phyloP scores from a whole-genome alignment of 1,139 yeast species.

The Suhomyces maxii region DNA sequence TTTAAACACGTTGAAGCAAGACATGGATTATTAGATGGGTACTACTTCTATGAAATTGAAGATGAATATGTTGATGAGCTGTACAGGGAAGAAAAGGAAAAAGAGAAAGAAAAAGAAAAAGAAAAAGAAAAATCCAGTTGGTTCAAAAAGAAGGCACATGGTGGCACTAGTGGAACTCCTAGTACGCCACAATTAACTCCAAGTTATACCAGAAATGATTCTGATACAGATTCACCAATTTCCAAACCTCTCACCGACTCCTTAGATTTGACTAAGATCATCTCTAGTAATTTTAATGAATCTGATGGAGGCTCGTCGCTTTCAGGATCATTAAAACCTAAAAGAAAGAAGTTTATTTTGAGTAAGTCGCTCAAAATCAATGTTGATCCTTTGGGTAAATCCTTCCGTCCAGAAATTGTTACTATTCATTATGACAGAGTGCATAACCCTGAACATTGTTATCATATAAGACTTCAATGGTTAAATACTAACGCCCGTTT shows the following conservation, averaged over 20 bases:
- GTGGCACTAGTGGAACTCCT: slow-evolving; percentile 9
- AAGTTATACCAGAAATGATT: slow-evolving; percentile 23
- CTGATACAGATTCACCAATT: slow-evolving; percentile 36
- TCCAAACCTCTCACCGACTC: slow-evolving; percentile 19
- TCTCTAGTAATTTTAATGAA: slow-evolving; percentile 24
- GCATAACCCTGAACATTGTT: slow-evolving; percentile 94
- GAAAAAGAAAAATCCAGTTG: slow-evolving; percentile 21
- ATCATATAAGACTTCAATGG: slow-evolving; percentile 92
- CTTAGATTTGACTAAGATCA: slow-evolving; percentile 25
- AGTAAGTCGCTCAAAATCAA: slow-evolving; percentile 68
- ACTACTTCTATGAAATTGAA: slow-evolving; percentile 78
- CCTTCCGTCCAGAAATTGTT: slow-evolving; percentile 75
- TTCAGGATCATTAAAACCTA: slow-evolving; percentile 30
- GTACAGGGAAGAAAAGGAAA: slow-evolving; percentile 17
- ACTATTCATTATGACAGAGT: slow-evolving; percentile 88
- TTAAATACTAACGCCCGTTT: slow-evolving; percentile 83
- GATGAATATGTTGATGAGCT: slow-evolving; percentile 52
- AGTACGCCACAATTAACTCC: slow-evolving; percentile 17
- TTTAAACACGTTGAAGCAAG: slow-evolving; percentile 79
- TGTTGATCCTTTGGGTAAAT: slow-evolving; percentile 70
- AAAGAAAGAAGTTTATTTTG: slow-evolving; percentile 42
- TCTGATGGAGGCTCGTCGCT: slow-evolving; percentile 37
- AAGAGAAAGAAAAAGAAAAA: background rate
- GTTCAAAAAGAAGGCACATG: slow-evolving; percentile 31
- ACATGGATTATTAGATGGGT: slow-evolving; percentile 88